Conservation (phyloP, 768 basidiomycete genomes). For the Porphyrellus cyaneotinctus region DNA sequence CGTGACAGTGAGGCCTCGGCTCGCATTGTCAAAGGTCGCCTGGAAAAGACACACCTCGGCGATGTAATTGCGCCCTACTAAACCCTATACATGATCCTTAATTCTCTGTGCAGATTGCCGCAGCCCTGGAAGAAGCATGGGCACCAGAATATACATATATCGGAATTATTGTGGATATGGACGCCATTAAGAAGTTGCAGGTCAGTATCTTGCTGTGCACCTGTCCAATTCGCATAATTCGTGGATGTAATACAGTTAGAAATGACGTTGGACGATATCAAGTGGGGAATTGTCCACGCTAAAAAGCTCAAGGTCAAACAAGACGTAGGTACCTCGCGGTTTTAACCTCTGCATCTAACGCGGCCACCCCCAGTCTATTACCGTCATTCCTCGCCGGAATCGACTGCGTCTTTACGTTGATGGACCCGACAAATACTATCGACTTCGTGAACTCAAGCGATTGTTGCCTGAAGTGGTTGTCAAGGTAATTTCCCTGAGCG, state of each 20-base stretch:
- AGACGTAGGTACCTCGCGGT: conserved; percentile 44
- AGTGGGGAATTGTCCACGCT: conserved; percentile 81
- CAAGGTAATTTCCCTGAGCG: conserved; percentile 50
- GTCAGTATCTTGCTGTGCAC: conserved; percentile 33
- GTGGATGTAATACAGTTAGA: conserved; percentile 58
- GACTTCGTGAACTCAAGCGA: conserved; percentile 82
- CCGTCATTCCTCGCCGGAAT: conserved; percentile 67
- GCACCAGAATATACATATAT: conserved; percentile 89
- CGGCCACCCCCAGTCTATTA: conserved; percentile 55
- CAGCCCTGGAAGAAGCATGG: conserved; percentile 95
- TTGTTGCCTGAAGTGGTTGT: conserved; percentile 83
- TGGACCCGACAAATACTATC: conserved; percentile 73
- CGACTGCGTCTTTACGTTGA: conserved; percentile 80
- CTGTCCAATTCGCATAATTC: background rate
- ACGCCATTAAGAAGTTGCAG: conserved; percentile 86
- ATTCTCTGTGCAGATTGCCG: conserved; percentile 60
- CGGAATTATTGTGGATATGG: conserved; percentile 85
- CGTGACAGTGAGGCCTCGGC: conserved; percentile 88
- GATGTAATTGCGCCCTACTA: conserved; percentile 55
- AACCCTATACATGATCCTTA: background rate
- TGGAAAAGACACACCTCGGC: conserved; percentile 92
- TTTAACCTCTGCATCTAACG: background rate
- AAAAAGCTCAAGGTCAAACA: conserved; percentile 93
- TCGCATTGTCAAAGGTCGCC: conserved; percentile 91
- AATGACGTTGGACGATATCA: conserved; percentile 87